These are phyloP conservation scores for Globisporangium spiculum DNA, from an alignment of 352 stramenopile genomes.

Conservation along the genomic window DNA sequence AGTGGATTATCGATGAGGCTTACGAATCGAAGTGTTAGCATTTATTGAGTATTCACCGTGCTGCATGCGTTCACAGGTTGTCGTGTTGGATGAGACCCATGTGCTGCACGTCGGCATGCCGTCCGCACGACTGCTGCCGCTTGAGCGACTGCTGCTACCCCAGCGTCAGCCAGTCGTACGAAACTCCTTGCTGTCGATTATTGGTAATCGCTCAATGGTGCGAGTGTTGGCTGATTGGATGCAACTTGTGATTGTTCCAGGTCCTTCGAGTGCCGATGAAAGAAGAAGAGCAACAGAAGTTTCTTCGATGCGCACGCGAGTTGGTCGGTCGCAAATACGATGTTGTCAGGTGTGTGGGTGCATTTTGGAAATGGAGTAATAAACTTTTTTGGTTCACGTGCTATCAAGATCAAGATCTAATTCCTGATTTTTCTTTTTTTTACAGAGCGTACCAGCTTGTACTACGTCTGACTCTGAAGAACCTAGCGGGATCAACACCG, in stretches of 20 bases:
- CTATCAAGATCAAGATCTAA: neutral
- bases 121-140: slow-evolving; percentile 46
- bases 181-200: neutral
- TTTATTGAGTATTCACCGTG: neutral
- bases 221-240: neutral
- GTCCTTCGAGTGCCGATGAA: slow-evolving; percentile 56
- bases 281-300: slow-evolving; percentile 39
- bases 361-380: neutral
- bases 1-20: neutral
- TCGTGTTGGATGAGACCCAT: slow-evolving; percentile 56
- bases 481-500: slow-evolving; percentile 36
- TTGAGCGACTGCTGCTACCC: slow-evolving; percentile 61
- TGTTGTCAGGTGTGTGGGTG: slow-evolving; percentile 37
- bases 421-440: neutral
- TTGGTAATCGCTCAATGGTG: neutral
- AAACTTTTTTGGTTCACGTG: neutral
- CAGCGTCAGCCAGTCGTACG: slow-evolving; percentile 68
- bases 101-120: slow-evolving; percentile 71
- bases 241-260: slow-evolving; percentile 23
- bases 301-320: slow-evolving; percentile 57
- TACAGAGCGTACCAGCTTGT: slow-evolving; percentile 61
- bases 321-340: slow-evolving; percentile 68
- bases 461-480: slow-evolving; percentile 50
- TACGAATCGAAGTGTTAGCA: neutral
- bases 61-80: slow-evolving; percentile 28